Base-by-base conservation (phyloP, 805 yeast species). In the Starmerella floris region DNA sequence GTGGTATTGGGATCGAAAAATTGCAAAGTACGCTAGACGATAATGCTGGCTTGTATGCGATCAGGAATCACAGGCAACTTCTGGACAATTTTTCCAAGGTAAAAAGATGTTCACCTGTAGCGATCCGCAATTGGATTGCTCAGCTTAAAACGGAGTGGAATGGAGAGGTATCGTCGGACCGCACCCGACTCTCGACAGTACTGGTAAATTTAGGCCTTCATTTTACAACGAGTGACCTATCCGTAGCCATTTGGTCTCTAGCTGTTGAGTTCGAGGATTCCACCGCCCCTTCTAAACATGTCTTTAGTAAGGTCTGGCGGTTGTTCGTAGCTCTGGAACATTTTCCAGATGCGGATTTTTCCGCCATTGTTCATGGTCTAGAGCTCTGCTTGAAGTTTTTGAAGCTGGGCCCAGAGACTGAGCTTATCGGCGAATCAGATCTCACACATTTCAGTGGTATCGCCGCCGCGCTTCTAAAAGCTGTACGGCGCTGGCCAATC, bases 231-330 rank as follows among this genome's bases (percentile, higher is more conserved):
- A 13, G 15, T 5, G 23, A 36, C 2, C 39, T 39, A 4, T 23
- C 28, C 2, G 37, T 46, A 10, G 30, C 16, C 2, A 23, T 46
- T 11, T 40, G 41, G 41, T 31, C 43, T 2, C 30, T 34, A 2
- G 44, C 48, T 2, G 9, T 43, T 2, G 30, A 37, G 22, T 9
- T 46, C 8, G 49, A 46, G 25, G n/a, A 10, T 8, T 27, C 26
- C 17, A 9, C 16, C 3, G n/a, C 2, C 6, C 48, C 49, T 5
- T 23, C 43, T 3, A 17, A 36, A 3, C 17, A 25, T 15, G n/a
- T 46, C 16, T 26, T 23, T 9, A 26, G 30, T 4, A 46, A 46
- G 23, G 15, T 39, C 10, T 20, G 33, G 36, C 31, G 47, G 10
- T 27, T 46, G 10, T 4, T 30, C 2, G 8, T 44, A n/a, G 44